Evolutionary conservation across 1,139 yeast genomes (phyloP), one percentile per base, ranked within the genome.

Genomic region (Pichia norvegensis): DNA sequence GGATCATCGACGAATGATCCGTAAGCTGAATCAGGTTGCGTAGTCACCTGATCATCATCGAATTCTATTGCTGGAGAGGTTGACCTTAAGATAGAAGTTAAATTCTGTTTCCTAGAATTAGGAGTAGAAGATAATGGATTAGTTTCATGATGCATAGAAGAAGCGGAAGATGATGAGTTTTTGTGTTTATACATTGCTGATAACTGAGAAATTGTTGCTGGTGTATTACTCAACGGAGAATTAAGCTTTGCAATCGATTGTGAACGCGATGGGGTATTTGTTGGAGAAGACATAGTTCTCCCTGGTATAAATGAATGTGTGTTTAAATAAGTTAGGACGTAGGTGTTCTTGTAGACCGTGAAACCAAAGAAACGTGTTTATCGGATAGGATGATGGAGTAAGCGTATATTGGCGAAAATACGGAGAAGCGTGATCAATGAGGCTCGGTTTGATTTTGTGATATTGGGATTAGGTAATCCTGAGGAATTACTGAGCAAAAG

Each of bases 1-100:
- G 59, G 56, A 42, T 60, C 64, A 25, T 62, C 64, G 10, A 55
- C 40, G 3, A 55, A 50, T 7, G 61, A 55, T 4, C 58, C 55
- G 41, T 52, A 54, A 5, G 37, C 37, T 13, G 59, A 54, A 11
- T 23, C 25, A 11, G 46, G 21, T 55, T 42, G 35, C 29, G 31
- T 16, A 11, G 17, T 29, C 13, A 22, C 4, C 13, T 35, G 42
- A 19, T 52, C 55, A 33, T 48, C 53, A 21, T 50, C 53, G 5
- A 50, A 46, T 21, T 48, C 53, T 9, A 52, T 40, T 4, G 48
- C 55, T 11, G 49, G 48, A 1, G 55, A 52, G 4, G 46, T 42
- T 2, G 48, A 44, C 29, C 46, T 33, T 9, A 29, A 10, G 8
- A 33, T 17, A 17, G 23, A 23, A 20, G 31, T 4, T 31, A 31